Base-by-base conservation (phyloP, 2,329 filamentous ascomycete species). In the Hirsutella thompsonii region DNA sequence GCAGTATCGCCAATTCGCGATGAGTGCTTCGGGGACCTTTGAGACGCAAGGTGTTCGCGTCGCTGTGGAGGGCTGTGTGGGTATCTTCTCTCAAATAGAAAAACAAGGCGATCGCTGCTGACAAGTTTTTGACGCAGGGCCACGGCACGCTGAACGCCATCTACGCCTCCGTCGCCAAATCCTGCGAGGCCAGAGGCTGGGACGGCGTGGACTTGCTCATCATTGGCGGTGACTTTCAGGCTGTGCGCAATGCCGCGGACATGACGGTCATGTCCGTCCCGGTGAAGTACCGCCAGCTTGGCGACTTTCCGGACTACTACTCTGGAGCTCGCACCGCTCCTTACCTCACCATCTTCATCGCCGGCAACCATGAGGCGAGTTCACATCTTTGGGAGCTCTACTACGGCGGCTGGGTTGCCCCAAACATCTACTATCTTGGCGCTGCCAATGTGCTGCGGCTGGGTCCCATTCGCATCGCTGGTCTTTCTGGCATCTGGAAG, bases 371-470 rank as follows among this genome's bases (percentile, higher is more conserved):
- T 55, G 92, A 98, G 64, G 90, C 92, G 1, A 84, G 84, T 53
- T 88, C 84, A 39, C 79, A 96, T 60, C 68, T 94, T 5, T 92
- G 81, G 69, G 92, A 98, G 62, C 74, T 98, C 0, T 94, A 86
- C 65, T 94, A 96, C 56, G 92, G 92, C 39, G 92, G 92, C 39
- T 98, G 92, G 92, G 92, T 87, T 5, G 90, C 90, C 8, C 88
- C 87, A 8, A 94, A 92, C 50, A 96, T 98, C 47, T 98, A 95
- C 68, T 98, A 95, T 63, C 73, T 96, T 59, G 92, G 92, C 38
- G 86, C 88, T 28, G 87, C 92, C 44, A 95, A 94, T 55, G 81
- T 98, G 8, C 58, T 98, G 33, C 80, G 82, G 16, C 68, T 93
- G 26, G 90, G 90, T 0, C 82, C 85, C 1, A 64, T 98, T 38